A percentile compares a stretch with the other conserved stretches of the same genome.
These are phyloP conservation scores for Vitrella brassicaformis DNA, from an alignment of 73 alveolate species.

Conservation along the genomic window DNA sequence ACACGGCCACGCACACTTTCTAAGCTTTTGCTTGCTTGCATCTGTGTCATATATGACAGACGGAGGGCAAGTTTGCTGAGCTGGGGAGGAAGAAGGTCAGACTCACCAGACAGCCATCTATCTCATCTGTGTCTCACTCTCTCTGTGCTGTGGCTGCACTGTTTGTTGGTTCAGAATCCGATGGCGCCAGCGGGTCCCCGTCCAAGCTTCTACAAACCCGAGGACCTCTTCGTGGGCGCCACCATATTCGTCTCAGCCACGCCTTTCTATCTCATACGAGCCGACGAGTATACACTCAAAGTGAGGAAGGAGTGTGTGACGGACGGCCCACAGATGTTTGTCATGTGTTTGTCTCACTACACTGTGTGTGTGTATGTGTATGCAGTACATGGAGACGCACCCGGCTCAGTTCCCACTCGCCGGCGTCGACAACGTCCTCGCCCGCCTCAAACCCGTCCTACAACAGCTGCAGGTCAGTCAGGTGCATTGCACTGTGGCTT, in stretches of 20 bases:
- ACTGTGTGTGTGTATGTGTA: neutral
- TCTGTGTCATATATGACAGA: no score
- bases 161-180: no score
- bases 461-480: no score
- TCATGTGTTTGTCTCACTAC: neutral
- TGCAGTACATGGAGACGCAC: constrained; percentile 14
- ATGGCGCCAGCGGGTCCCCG: no score
- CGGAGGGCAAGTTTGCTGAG: constrained; percentile 20
- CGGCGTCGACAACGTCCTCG: neutral
- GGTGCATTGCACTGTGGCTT: no score
- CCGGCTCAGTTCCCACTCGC: constrained; percentile 9
- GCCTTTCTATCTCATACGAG: constrained; percentile 63
- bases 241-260: constrained; percentile 57
- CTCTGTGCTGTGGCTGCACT: no score
- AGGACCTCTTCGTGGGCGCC: constrained; percentile 73
- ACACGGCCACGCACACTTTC: no score
- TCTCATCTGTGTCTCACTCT: no score
- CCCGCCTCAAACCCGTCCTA: neutral
- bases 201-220: constrained; percentile 51
- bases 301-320: neutral
- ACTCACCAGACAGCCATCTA: no score
- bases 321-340: neutral
- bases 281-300: constrained; percentile 78
- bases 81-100: constrained; percentile 21
- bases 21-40: no score